Evolutionary conservation across 805 yeast genomes (phyloP).

Genomic region (Yarrowia sp.): DNA sequence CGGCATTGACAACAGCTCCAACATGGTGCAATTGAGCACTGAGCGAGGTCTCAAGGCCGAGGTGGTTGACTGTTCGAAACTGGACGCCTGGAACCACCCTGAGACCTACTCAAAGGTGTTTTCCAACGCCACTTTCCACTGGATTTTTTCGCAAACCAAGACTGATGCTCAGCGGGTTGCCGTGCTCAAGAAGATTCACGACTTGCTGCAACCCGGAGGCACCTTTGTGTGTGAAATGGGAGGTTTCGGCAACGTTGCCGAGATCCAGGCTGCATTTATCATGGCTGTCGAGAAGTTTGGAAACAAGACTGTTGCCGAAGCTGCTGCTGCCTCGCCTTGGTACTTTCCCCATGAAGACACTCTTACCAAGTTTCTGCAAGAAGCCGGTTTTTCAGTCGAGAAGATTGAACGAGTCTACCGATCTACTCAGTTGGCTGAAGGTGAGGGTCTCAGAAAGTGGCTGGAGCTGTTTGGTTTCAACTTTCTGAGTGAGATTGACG

Average conservation of each 20-base stretch:
- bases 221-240: constrained; percentile 34
- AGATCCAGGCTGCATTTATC: constrained; percentile 32
- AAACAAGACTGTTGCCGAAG: constrained; percentile 24
- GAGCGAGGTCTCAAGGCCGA: constrained; percentile 8
- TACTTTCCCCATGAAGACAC: constrained; percentile 31
- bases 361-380: constrained; percentile 25
- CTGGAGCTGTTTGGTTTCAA: constrained; percentile 34
- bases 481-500: constrained; percentile 28
- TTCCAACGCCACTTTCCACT: constrained; percentile 36
- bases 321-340: constrained; percentile 32
- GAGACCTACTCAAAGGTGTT: constrained; percentile 32
- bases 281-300: constrained; percentile 26
- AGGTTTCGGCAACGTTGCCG: constrained; percentile 35
- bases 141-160: constrained; percentile 30
- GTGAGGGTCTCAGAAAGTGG: constrained; percentile 33
- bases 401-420: constrained; percentile 31
- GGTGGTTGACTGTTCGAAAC: constrained; percentile 14
- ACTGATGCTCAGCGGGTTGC: constrained; percentile 27
- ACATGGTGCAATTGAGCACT: neutral
- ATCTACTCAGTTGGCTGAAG: constrained; percentile 31
- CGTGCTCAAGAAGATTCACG: constrained; percentile 31
- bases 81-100: neutral
- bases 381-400: constrained; percentile 34
- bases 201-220: constrained; percentile 30
- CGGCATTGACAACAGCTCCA: constrained; percentile 4